Evolutionary conservation across 1,284 basidiomycete genomes (phyloP).

Genomic region (Puccinia novopanici): DNA sequence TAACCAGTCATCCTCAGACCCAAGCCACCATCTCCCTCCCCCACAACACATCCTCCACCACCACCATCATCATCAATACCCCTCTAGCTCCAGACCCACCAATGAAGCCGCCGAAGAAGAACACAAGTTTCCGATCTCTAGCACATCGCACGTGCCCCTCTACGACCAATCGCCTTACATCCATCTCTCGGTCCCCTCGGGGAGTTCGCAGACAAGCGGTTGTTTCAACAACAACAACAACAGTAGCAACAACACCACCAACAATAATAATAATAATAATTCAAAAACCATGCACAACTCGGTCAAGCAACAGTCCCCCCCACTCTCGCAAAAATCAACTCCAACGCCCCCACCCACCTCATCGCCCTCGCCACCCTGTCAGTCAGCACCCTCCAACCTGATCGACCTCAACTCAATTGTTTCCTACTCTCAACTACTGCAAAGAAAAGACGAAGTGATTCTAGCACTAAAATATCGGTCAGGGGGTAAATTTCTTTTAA

Average conservation of each 20-base stretch:
- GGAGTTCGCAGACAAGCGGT: not conserved
- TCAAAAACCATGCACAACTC: slow-evolving; percentile 11
- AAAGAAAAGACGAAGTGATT: slow-evolving; percentile 41
- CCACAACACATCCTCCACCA: slow-evolving; percentile 30
- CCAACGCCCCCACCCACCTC: slow-evolving; percentile 37
- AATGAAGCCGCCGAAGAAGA: slow-evolving; percentile 28
- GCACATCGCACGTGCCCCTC: slow-evolving; percentile 18
- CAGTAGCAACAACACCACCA: not conserved
- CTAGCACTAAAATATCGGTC: slow-evolving; percentile 33
- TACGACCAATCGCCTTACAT: slow-evolving; percentile 27
- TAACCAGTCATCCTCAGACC: slow-evolving; percentile 4
- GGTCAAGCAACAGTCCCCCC: slow-evolving; percentile 17
- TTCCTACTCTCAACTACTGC: slow-evolving; percentile 36
- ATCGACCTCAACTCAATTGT: slow-evolving; percentile 41
- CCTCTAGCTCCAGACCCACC: slow-evolving; percentile 25
- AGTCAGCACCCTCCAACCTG: slow-evolving; percentile 26
- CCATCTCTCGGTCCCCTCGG: slow-evolving; percentile 18
- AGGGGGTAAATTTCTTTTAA: slow-evolving; percentile 34
- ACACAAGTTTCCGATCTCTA: slow-evolving; percentile 19
- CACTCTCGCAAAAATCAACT: slow-evolving; percentile 25
- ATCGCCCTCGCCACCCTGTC: slow-evolving; percentile 19
- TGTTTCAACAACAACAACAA: slow-evolving; percentile 1
- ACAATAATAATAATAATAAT: not conserved
- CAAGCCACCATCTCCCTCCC: slow-evolving; percentile 11
- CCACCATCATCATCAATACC: too few relatives aligned